Evolutionary conservation across 139 green algal genomes (phyloP).

Genomic region (Tetradesmus obliquus): DNA sequence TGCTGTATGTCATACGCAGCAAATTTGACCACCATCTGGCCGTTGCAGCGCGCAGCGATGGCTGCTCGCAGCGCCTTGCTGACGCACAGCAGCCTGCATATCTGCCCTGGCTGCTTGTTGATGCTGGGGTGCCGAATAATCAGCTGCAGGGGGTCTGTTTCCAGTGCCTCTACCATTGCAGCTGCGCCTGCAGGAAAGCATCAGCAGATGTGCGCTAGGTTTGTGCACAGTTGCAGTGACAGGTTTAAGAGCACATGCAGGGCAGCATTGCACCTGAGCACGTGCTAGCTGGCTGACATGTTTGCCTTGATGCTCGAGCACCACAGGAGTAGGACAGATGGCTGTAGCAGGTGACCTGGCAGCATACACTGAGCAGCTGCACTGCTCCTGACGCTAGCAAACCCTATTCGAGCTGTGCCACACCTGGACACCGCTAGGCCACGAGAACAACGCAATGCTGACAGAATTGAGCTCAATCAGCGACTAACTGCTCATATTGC

Average conservation of each 20-base stretch:
- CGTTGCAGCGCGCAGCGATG: not conserved
- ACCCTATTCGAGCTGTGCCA: not conserved
- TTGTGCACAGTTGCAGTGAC: not conserved
- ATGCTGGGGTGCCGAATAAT: not conserved
- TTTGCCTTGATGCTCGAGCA: no score
- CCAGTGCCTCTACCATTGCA: not conserved
- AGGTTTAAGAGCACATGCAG: not conserved
- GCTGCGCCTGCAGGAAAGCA: not conserved
- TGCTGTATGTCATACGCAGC: not conserved
- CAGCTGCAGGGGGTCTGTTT: conserved; percentile 11
- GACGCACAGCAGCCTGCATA: not conserved
- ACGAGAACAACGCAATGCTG: not conserved
- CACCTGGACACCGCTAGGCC: not conserved
- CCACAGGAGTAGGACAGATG: no score
- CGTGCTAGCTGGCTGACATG: no score
- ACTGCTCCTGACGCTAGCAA: not conserved
- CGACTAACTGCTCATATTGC: not conserved
- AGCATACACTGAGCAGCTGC: not conserved
- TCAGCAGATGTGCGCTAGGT: not conserved
- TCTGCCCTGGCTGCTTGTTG: not conserved
- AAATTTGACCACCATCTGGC: not conserved
- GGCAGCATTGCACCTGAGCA: not conserved
- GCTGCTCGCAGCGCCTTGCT: not conserved
- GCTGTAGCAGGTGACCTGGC: not conserved
- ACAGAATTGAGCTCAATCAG: not conserved